Conservation (phyloP, 192 early-diverging fungal genomes). For the Gigaspora rosea region DNA sequence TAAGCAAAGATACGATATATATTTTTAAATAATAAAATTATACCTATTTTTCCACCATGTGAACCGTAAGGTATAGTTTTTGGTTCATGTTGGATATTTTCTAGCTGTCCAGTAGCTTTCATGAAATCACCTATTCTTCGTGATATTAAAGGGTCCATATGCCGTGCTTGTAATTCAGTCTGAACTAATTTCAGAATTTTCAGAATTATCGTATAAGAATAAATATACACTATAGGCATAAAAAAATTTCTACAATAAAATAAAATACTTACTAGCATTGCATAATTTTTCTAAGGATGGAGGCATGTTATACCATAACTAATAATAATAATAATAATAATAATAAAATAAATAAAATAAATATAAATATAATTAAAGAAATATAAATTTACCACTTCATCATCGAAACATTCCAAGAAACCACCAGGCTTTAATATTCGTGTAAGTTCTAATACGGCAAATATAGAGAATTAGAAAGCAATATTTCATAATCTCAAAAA, state of each 20-base stretch:
- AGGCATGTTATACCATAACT: neutral
- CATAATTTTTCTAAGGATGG: neutral
- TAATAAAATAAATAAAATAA: no score
- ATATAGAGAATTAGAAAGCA: no score
- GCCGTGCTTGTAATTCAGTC: neutral
- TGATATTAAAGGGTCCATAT: constrained; percentile 1
- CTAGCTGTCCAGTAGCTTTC: neutral
- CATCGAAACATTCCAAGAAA: neutral
- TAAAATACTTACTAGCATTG: neutral
- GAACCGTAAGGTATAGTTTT: neutral
- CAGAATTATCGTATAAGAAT: neutral
- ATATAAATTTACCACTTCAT: neutral
- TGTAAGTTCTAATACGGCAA: neutral
- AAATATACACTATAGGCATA: no score
- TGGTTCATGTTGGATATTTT: neutral
- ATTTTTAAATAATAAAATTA: neutral
- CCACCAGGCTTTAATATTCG: neutral
- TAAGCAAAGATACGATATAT: neutral
- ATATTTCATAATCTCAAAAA: no score
- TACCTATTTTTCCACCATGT: neutral
- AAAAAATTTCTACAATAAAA: neutral
- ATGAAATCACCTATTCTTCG: neutral
- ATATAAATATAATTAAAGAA: no score
- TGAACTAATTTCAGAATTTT: neutral
- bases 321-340: no score